Conservation (phyloP, 306 rosid genomes). For the Aeschynomene evenia region DNA sequence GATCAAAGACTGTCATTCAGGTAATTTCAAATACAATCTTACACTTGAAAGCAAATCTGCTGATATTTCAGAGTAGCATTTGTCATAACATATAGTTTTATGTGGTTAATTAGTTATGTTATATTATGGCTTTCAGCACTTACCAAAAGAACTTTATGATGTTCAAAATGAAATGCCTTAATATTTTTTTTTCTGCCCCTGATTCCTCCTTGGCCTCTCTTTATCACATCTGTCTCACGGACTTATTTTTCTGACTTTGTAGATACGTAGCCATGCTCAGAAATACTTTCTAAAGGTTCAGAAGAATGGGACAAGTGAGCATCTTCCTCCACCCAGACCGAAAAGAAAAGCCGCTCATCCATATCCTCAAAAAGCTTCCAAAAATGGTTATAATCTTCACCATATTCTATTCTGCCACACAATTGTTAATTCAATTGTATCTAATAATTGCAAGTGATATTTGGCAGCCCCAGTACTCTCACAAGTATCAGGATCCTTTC, state of each 20-base stretch:
- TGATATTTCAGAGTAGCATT: not conserved
- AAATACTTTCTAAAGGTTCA: conserved; percentile 95
- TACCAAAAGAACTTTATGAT: not conserved
- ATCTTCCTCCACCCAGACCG: conserved; percentile 98
- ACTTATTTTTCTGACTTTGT: not conserved
- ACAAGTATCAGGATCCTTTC: conserved; percentile 64
- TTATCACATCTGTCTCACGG: not conserved
- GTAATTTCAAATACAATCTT: conserved; percentile 39
- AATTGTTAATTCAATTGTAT: conserved; percentile 4
- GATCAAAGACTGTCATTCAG: conserved; percentile 97
- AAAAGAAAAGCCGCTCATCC: conserved; percentile 97
- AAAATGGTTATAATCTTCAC: conserved; percentile 51
- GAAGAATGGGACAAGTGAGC: conserved; percentile 85
- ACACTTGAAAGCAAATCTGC: not conserved
- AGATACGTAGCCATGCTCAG: conserved; percentile 98
- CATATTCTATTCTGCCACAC: not conserved
- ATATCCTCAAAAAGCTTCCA: conserved; percentile 95
- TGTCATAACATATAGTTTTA: not conserved
- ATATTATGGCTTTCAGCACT: not conserved
- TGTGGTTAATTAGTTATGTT: not conserved
- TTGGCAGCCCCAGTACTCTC: conserved; percentile 55
- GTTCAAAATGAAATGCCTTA: not conserved
- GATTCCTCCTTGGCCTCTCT: not conserved
- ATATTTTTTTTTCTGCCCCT: not conserved
- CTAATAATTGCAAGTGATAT: conserved; percentile 31